Evolutionary conservation across 2,329 filamentous ascomycete species (phyloP).

Genomic region (Fusarium papillatum): DNA sequence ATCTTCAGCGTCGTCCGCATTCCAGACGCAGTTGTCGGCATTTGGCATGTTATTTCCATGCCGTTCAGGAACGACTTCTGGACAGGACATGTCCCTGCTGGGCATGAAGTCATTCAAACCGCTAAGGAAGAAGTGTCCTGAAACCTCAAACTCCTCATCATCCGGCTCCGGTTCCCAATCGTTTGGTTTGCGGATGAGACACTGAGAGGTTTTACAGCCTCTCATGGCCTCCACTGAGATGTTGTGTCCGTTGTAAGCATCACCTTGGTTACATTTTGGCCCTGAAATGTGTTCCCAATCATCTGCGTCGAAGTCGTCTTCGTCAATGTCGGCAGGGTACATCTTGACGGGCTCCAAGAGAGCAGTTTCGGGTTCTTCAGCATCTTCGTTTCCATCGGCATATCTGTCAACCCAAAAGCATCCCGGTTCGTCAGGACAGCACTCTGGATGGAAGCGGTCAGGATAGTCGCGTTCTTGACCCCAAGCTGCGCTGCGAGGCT

Average conservation of each 20-base stretch:
- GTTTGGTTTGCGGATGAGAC: constrained; percentile 36
- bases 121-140: constrained; percentile 29
- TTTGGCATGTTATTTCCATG: background rate
- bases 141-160: constrained; percentile 41
- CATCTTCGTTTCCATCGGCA: background rate
- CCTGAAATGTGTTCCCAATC: constrained; percentile 42
- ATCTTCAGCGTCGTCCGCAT: background rate
- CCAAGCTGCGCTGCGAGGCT: constrained; percentile 37
- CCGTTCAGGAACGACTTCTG: constrained; percentile 20
- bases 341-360: background rate
- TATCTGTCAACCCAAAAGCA: constrained; percentile 12
- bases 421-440: background rate
- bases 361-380: background rate
- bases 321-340: rapidly evolving
- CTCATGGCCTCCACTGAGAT: constrained; percentile 43
- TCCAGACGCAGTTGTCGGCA: constrained; percentile 15
- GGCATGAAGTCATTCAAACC: constrained; percentile 35
- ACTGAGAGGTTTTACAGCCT: constrained; percentile 44
- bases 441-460: background rate
- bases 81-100: background rate
- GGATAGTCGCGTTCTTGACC: background rate
- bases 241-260: constrained; percentile 38
- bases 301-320: background rate
- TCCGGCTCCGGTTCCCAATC: constrained; percentile 23
- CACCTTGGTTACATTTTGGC: constrained; percentile 19